Evolutionary conservation across 2,329 filamentous ascomycete genomes (phyloP).

Genomic region (Daldinia eschscholtzii): DNA sequence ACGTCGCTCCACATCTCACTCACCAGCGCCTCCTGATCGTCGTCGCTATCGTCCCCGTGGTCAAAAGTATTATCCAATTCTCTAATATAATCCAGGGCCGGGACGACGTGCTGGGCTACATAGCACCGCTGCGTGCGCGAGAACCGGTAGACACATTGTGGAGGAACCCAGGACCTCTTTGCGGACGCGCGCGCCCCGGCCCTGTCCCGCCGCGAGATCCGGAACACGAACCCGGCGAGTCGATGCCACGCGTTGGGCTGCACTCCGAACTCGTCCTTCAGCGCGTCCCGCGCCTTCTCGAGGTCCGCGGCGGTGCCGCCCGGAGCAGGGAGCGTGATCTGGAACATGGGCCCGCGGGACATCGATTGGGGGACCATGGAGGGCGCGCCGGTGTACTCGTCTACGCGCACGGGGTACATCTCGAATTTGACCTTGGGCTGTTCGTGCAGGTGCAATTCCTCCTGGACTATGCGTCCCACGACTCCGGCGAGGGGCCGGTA

Average conservation of each 20-base stretch:
- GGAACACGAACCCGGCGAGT: conserved; percentile 30
- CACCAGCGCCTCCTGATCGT: conserved; percentile 22
- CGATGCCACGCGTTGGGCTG: conserved; percentile 20
- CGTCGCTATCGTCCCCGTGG: conserved; percentile 25
- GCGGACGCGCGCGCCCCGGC: not conserved
- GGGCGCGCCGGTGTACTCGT: not conserved
- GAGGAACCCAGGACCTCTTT: conserved; percentile 23
- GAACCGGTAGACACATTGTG: conserved; percentile 12
- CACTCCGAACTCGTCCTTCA: not conserved
- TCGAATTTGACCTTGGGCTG: conserved; percentile 33
- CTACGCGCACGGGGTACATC: conserved; percentile 19
- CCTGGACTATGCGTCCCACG: conserved; percentile 2
- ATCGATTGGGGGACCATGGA: not conserved
- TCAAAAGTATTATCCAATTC: not conserved
- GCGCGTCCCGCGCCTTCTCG: not conserved
- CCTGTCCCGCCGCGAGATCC: not conserved
- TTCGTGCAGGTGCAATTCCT: not conserved
- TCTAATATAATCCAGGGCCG: not conserved
- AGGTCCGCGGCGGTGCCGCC: not conserved
- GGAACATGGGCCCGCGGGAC: conserved; percentile 25
- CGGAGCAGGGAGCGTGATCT: conserved; percentile 25
- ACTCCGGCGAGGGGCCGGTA: conserved; percentile 27
- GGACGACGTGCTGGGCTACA: not conserved
- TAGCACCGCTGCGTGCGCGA: conserved; percentile 1
- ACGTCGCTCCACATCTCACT: conserved; percentile 35